A percentile compares a stretch with the other conserved stretches of the same genome.
Conservation (phyloP, 225 moss, liverwort and hornwort species). For the Climacium dendroides region DNA sequence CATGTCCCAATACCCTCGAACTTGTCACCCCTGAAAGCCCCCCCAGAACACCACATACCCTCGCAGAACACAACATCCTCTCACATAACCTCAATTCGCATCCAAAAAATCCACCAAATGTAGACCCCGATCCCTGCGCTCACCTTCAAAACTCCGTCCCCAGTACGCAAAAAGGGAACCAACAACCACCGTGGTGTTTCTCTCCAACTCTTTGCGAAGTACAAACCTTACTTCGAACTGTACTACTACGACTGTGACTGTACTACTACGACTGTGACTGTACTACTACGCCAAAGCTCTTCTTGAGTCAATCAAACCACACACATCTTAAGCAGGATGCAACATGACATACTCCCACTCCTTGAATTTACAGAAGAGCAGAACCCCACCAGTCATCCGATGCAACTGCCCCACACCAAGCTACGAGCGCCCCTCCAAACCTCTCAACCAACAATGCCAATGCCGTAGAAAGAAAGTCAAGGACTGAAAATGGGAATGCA, state of each 20-base stretch:
- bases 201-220: background rate
- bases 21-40: background rate
- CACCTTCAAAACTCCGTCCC: background rate
- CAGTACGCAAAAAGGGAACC: background rate
- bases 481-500: background rate
- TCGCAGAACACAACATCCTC: background rate
- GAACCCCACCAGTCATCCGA: background rate
- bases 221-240: background rate
- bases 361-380: background rate
- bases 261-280: background rate
- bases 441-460: background rate
- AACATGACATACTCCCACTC: conserved; percentile 4
- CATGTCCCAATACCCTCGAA: background rate
- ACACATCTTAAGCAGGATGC: background rate
- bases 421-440: background rate
- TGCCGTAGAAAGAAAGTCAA: background rate
- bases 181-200: background rate
- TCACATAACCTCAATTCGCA: background rate
- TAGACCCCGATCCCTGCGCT: background rate
- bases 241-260: background rate
- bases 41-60: background rate
- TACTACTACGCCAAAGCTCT: background rate
- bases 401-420: background rate
- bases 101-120: background rate
- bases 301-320: background rate